Evolutionary conservation across 352 stramenopile genomes (phyloP).

Genomic region (Phytophthora meadii): DNA sequence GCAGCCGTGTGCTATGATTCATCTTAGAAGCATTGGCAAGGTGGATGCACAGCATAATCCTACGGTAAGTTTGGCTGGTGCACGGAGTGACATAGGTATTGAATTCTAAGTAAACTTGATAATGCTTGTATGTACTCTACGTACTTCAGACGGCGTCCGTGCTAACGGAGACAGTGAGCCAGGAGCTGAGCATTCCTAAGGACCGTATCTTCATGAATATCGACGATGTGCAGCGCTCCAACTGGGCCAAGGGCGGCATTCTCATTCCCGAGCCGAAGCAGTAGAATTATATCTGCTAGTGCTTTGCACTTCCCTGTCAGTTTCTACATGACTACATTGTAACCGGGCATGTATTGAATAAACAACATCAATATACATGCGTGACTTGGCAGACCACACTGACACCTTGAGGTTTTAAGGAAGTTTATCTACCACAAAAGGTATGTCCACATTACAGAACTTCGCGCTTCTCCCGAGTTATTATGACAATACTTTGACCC

Average conservation of each 20-base stretch:
- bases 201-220: constrained; percentile 69
- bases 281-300: neutral
- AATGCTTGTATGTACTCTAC: neutral
- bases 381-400: too few relatives aligned
- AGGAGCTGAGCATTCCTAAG: constrained; percentile 43
- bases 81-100: too few relatives aligned
- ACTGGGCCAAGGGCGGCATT: constrained; percentile 54
- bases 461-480: too few relatives aligned
- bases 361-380: too few relatives aligned
- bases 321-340: too few relatives aligned
- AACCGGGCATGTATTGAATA: too few relatives aligned
- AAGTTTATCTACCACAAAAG: too few relatives aligned
- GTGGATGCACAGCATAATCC: constrained; percentile 57
- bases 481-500: too few relatives aligned
- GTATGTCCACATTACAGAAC: too few relatives aligned
- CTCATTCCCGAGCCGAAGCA: constrained; percentile 45
- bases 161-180: constrained; percentile 50
- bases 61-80: constrained; percentile 28
- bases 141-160: constrained; percentile 46
- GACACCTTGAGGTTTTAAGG: too few relatives aligned
- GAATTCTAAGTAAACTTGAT: neutral
- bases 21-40: constrained; percentile 58
- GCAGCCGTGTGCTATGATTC: constrained; percentile 67
- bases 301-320: too few relatives aligned
- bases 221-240: constrained; percentile 51